Evolutionary conservation across 139 green algal species (phyloP), one percentile per base, ranked within the genome.

Genomic region (Dunaliella sp.): DNA sequence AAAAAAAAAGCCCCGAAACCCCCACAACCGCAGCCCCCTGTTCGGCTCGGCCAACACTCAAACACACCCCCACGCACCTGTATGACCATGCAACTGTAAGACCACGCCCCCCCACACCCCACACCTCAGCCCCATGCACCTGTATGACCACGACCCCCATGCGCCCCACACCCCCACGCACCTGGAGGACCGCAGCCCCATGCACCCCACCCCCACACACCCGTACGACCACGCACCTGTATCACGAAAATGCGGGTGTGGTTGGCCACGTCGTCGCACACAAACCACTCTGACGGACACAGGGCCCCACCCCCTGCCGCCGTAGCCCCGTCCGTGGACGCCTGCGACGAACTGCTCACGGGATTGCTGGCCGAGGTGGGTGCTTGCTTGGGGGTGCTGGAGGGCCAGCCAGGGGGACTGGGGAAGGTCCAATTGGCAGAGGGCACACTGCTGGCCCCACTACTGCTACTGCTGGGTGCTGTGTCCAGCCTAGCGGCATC

Each of bases 271-370:
- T 97, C 92, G 83, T 99, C 96, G n/a, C 86, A 92, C 33, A 98
- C 94, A 88, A 95, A 98, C 95, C 95, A 98, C 87, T 95, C 90
- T 0, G 83, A 91, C 30, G 94, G 93, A 83, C 89, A 94, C 25
- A 84, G 34, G 65, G 31, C 30, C 31, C 38, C 32, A 33, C 57
- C 58, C 2, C 33, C 81, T 3, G 48, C 81, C 3, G 77, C 85
- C 73, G 80, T 75, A 73, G 25, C 31, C 26, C 22, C 34, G 28
- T 34, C 87, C 34, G 84, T 36, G 32, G 33, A 72, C 81, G 89
- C 84, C 74, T 36, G 32, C 31, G 77, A 58, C n/a, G 82, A 81
- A n/a, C n/a, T n/a, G n/a, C n/a, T n/a, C n/a, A n/a, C n/a, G n/a
- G n/a, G n/a, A n/a, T n/a, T n/a, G 36, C 85, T 82, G 37, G 83